Percentiles rank a stretch among this genome's conserved stretches.
phyloP scores from a whole-genome alignment of 2,329 filamentous ascomycete species.

The Apiospora koreana region DNA sequence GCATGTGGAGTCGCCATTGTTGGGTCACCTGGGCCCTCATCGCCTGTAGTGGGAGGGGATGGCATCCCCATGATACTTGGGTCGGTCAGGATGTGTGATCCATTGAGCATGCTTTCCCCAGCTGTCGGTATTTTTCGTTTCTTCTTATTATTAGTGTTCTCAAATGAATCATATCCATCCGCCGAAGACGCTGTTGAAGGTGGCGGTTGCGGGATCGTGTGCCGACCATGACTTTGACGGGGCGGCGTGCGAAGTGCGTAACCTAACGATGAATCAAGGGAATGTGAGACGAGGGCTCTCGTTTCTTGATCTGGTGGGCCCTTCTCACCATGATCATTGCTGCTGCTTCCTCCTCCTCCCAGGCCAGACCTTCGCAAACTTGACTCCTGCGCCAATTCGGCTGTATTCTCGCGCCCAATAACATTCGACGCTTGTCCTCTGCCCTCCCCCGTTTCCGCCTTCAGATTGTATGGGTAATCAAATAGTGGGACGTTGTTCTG shows the following conservation, averaged over 20 bases:
- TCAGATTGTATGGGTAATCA: conserved; percentile 66
- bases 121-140: conserved; percentile 96
- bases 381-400: conserved; percentile 38
- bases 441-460: conserved; percentile 44
- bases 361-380: conserved; percentile 31
- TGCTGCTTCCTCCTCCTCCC: conserved; percentile 11
- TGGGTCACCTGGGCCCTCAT: conserved; percentile 35
- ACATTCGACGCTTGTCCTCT: conserved; percentile 24
- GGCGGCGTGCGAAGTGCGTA: conserved; percentile 42
- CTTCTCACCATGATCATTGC: conserved; percentile 24
- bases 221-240: conserved; percentile 47
- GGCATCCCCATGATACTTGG: conserved; percentile 33
- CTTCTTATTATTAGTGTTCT: conserved; percentile 99
- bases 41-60: conserved; percentile 34
- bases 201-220: conserved; percentile 55
- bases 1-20: conserved; percentile 32
- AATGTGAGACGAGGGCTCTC: conserved; percentile 42
- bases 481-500: conserved; percentile 73
- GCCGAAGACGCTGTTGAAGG: conserved; percentile 69
- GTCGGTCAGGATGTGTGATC: conserved; percentile 41
- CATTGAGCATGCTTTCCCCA: conserved; percentile 61
- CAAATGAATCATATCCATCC: conserved; percentile 95
- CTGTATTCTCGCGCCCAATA: conserved; percentile 30
- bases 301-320: conserved; percentile 25
- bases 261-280: conserved; percentile 47